These are phyloP conservation scores for Xylaria arbuscula DNA, from an alignment of 2,329 filamentous ascomycete genomes.

Conservation along the genomic window DNA sequence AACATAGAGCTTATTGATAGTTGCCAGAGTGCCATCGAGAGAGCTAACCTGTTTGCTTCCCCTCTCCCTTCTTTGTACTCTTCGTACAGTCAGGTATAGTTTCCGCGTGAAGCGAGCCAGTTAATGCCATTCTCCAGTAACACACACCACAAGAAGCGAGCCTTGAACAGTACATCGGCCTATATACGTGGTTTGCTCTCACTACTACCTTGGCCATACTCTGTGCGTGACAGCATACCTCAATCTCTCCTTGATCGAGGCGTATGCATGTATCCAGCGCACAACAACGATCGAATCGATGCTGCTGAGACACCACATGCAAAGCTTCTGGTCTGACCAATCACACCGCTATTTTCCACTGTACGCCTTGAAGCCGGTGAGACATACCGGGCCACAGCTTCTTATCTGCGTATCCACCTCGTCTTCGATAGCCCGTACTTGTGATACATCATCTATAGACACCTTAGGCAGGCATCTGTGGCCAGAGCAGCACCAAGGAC, in stretches of 20 bases:
- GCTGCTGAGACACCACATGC: conserved; percentile 29
- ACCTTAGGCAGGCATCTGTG: neutral
- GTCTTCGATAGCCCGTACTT: neutral
- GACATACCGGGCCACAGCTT: neutral
- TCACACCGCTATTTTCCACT: neutral
- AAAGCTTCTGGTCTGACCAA: conserved; percentile 26
- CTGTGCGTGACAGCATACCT: conserved; percentile 9
- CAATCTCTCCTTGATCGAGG: conserved; percentile 33
- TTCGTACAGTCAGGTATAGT: neutral
- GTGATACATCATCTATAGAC: neutral
- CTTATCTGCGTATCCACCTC: neutral
- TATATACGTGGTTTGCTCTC: conserved; percentile 18
- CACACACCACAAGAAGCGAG: neutral
- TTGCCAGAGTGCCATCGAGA: neutral
- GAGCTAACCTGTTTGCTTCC: conserved; percentile 3
- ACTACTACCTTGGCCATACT: neutral
- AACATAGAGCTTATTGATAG: neutral
- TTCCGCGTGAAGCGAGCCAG: neutral
- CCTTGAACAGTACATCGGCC: neutral
- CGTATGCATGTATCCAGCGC: conserved; percentile 33
- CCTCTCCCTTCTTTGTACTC: neutral
- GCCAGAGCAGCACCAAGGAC: neutral
- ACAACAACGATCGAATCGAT: conserved; percentile 32
- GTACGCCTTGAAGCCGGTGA: neutral
- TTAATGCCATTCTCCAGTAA: neutral